Conservation (phyloP, 306 rosid genomes). For the Rubus parviflorus region DNA sequence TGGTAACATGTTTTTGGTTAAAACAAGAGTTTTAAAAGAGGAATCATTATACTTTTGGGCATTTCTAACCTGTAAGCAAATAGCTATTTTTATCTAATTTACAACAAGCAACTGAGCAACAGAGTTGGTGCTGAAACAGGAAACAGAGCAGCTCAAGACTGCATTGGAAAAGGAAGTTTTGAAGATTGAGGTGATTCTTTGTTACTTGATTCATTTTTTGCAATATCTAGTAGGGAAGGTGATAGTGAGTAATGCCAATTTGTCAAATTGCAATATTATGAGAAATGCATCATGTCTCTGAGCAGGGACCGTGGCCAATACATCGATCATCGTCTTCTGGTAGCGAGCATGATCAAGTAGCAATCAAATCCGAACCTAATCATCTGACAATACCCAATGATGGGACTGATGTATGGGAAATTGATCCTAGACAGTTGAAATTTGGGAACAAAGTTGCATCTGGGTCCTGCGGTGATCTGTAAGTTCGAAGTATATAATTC, state of each 20-base stretch:
- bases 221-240: background rate
- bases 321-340: slow-evolving; percentile 50
- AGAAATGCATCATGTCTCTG: slow-evolving; percentile 24
- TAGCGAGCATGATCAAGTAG: slow-evolving; percentile 44
- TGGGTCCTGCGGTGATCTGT: slow-evolving; percentile 95
- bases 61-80: too few species aligned
- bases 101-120: background rate
- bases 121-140: slow-evolving; percentile 59
- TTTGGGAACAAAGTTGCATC: slow-evolving; percentile 83
- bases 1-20: background rate
- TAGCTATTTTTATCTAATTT: background rate
- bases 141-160: slow-evolving; percentile 67
- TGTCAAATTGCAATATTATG: slow-evolving; percentile 11
- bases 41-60: background rate
- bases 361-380: slow-evolving; percentile 54
- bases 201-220: slow-evolving; percentile 12
- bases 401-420: slow-evolving; percentile 97
- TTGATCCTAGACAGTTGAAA: slow-evolving; percentile 72
- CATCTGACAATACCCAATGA: slow-evolving; percentile 77
- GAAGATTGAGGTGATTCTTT: slow-evolving; percentile 66
- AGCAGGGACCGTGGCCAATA: slow-evolving; percentile 62
- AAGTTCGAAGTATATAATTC: slow-evolving; percentile 40
- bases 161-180: slow-evolving; percentile 64
- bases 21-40: background rate
- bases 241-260: background rate